These are phyloP conservation scores for Backusella liffmaniae DNA, from an alignment of 192 early-diverging fungal genomes.

Conservation along the genomic window DNA sequence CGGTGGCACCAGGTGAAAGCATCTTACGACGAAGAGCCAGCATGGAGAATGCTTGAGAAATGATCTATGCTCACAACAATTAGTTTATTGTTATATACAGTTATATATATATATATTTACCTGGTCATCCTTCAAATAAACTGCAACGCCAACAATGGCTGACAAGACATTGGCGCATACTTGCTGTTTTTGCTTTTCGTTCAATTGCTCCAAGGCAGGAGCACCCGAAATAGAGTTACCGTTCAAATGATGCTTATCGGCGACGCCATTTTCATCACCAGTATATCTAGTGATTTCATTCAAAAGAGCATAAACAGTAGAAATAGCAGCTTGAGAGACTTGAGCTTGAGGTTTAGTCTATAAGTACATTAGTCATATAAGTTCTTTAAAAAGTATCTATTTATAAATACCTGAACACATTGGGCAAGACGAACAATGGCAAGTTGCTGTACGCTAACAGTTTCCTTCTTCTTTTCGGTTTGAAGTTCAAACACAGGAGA, in stretches of 20 bases:
- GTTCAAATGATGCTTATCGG: conserved; percentile 2
- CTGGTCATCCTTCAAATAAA: conserved; percentile 53
- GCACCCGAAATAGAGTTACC: conserved; percentile 4
- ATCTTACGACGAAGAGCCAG: conserved; percentile 62
- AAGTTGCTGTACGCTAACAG: conserved; percentile 41
- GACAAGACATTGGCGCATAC: conserved; percentile 52
- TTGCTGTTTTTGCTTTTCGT: conserved; percentile 42
- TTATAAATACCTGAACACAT: conserved; percentile 39
- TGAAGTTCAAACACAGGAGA: conserved; percentile 53
- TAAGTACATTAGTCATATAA: not conserved
- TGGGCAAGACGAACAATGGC: conserved; percentile 52
- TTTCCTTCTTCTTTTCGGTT: conserved; percentile 9
- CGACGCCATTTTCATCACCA: conserved; percentile 2
- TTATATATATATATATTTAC: conserved; percentile 20
- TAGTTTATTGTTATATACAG: not conserved
- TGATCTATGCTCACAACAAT: conserved; percentile 39
- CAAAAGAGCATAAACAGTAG: conserved; percentile 36
- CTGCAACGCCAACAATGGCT: conserved; percentile 53
- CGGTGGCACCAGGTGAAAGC: conserved; percentile 43
- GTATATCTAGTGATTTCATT: conserved; percentile 37
- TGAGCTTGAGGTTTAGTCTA: conserved; percentile 32
- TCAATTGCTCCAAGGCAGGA: conserved; percentile 28
- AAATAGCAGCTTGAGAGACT: conserved; percentile 28
- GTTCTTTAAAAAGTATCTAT: not conserved
- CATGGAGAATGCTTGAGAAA: conserved; percentile 60